Evolutionary conservation across 305 asterid genomes (phyloP).

Genomic region (Euphrasia arctica): DNA sequence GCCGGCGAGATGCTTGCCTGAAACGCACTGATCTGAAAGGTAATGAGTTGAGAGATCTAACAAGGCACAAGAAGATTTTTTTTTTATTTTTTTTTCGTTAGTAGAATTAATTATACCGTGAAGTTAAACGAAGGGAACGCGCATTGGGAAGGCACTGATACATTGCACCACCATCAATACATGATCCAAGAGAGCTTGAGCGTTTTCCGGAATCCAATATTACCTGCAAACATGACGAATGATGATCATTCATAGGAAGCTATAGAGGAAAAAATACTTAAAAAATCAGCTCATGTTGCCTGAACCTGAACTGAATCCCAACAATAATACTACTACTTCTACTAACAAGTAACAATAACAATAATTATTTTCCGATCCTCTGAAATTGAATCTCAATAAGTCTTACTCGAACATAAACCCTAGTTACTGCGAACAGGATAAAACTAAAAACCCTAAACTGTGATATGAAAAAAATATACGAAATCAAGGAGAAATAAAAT

Average conservation of each 20-base stretch:
- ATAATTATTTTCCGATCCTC: neutral
- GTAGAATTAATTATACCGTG: too few species aligned
- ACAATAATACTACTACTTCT: neutral
- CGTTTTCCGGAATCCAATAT: constrained; percentile 20
- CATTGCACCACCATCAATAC: too few species aligned
- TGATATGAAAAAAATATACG: neutral
- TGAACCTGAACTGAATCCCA: neutral
- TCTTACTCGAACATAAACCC: constrained; percentile 1
- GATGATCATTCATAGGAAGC: neutral
- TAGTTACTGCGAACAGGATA: neutral
- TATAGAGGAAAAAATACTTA: neutral
- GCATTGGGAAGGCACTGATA: too few species aligned
- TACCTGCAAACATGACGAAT: constrained; percentile 27
- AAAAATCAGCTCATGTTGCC: constrained; percentile 5
- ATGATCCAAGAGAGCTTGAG: too few species aligned
- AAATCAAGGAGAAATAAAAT: neutral
- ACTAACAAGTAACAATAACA: neutral
- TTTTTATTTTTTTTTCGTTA: neutral
- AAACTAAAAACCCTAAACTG: neutral
- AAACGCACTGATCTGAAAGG: too few species aligned
- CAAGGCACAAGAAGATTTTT: too few species aligned
- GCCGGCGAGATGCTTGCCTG: constrained; percentile 25
- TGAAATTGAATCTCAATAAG: constrained; percentile 2
- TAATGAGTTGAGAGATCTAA: too few species aligned
- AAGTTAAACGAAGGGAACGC: too few species aligned